These are phyloP conservation scores for Solanum okadae DNA, from an alignment of 257 asterid genomes.

Conservation along the genomic window DNA sequence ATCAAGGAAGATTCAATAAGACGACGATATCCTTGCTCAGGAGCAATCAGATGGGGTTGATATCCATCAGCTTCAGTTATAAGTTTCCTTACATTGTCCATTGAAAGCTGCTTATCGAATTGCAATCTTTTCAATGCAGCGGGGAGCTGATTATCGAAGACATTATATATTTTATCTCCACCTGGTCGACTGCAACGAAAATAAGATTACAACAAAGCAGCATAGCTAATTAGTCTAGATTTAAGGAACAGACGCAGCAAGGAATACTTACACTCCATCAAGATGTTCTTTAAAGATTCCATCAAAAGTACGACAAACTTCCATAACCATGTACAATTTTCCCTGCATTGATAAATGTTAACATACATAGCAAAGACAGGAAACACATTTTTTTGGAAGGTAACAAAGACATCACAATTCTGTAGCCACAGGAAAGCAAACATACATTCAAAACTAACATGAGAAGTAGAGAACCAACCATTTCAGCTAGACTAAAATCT, in stretches of 20 bases:
- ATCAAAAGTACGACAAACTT: slow-evolving; percentile 83
- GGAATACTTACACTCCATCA: slow-evolving; percentile 74
- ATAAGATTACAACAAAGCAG: slow-evolving; percentile 2
- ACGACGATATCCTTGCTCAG: slow-evolving; percentile 98
- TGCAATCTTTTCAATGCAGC: slow-evolving; percentile 96
- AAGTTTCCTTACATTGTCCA: slow-evolving; percentile 93
- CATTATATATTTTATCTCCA: slow-evolving; percentile 89
- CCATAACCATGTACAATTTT: slow-evolving; percentile 94
- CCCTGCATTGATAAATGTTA: slow-evolving; percentile 50
- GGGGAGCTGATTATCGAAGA: slow-evolving; percentile 90
- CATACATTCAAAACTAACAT: background rate
- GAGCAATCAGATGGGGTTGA: slow-evolving; percentile 99
- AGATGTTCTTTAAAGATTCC: slow-evolving; percentile 98
- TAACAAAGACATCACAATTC: background rate
- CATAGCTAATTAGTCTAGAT: background rate
- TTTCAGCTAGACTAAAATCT: background rate
- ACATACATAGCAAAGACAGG: background rate
- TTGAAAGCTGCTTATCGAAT: slow-evolving; percentile 96
- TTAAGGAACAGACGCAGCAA: background rate
- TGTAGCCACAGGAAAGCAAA: background rate
- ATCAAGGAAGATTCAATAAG: slow-evolving; percentile 89
- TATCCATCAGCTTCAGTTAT: slow-evolving; percentile 98
- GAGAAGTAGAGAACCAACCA: background rate
- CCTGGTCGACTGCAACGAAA: slow-evolving; percentile 82
- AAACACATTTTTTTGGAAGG: background rate